Percentiles rank a stretch among this genome's conserved stretches.
Conservation (phyloP, 805 yeast genomes). For the Suhomyces pyralidae region DNA sequence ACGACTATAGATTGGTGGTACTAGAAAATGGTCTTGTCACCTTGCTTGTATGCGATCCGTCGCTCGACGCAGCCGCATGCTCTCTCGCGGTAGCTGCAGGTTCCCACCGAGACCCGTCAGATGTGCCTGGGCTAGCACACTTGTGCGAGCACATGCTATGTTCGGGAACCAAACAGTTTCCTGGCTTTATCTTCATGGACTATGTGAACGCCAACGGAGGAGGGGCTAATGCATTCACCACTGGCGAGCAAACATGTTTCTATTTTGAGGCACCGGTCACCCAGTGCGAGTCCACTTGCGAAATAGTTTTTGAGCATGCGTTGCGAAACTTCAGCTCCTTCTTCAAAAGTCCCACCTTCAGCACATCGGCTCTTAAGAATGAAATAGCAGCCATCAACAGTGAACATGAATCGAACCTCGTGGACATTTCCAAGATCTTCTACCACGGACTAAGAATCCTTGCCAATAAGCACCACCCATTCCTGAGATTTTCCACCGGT, state of each 20-base stretch:
- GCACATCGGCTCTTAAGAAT: conserved; percentile 35
- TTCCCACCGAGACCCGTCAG: conserved; percentile 71
- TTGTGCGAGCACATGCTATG: conserved; percentile 72
- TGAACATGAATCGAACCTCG: conserved; percentile 60
- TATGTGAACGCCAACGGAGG: conserved; percentile 52
- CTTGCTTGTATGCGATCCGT: conserved; percentile 73
- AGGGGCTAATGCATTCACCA: conserved; percentile 61
- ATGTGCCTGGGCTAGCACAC: conserved; percentile 81
- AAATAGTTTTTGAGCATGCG: conserved; percentile 43
- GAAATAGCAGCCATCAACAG: conserved; percentile 63
- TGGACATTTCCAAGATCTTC: conserved; percentile 42
- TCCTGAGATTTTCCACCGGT: conserved; percentile 66
- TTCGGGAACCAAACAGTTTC: conserved; percentile 52
- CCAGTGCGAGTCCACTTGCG: conserved; percentile 19
- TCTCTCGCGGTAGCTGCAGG: conserved; percentile 79
- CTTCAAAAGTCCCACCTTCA: conserved; percentile 52
- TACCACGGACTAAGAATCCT: conserved; percentile 59
- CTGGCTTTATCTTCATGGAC: conserved; percentile 48
- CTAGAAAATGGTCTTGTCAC: conserved; percentile 69
- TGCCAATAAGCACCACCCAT: conserved; percentile 48
- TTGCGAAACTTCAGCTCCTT: conserved; percentile 50
- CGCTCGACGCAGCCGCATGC: conserved; percentile 60
- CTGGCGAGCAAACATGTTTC: conserved; percentile 63
- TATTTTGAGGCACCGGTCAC: conserved; percentile 58
- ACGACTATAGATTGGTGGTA: conserved; percentile 43